These are phyloP conservation scores for Xylaria sp. DNA, from an alignment of 2,329 filamentous ascomycete genomes.

Conservation along the genomic window DNA sequence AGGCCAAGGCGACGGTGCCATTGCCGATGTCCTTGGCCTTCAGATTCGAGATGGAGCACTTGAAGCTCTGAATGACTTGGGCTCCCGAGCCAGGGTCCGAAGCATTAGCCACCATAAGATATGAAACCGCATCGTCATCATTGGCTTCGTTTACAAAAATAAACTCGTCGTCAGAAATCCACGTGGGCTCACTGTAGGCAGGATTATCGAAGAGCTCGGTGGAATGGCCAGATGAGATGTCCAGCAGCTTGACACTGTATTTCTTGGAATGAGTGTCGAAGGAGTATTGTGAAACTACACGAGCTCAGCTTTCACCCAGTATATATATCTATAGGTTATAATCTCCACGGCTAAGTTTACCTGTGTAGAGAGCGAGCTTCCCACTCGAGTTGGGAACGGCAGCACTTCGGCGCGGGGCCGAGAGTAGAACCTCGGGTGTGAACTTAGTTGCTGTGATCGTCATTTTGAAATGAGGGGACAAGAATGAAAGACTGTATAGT, in stretches of 20 bases:
- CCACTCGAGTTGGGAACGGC: constrained; percentile 77
- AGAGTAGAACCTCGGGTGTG: constrained; percentile 80
- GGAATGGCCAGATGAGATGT: constrained; percentile 74
- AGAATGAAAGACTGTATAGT: neutral
- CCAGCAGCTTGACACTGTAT: constrained; percentile 76
- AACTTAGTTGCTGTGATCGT: constrained; percentile 77
- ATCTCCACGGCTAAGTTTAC: constrained; percentile 51
- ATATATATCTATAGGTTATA: neutral
- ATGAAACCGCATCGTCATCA: constrained; percentile 59
- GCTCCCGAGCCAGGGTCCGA: constrained; percentile 54
- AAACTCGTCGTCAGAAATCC: constrained; percentile 76
- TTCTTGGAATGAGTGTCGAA: constrained; percentile 79
- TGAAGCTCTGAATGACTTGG: constrained; percentile 61
- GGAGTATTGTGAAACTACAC: constrained; percentile 76
- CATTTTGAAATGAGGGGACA: constrained; percentile 60
- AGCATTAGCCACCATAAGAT: constrained; percentile 57
- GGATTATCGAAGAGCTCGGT: constrained; percentile 72
- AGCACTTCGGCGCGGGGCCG: constrained; percentile 76
- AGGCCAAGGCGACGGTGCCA: constrained; percentile 64
- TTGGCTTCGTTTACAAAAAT: constrained; percentile 64
- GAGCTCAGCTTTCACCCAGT: constrained; percentile 47
- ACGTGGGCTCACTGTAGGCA: constrained; percentile 76
- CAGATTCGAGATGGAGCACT: constrained; percentile 67
- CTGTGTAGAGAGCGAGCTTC: constrained; percentile 71
- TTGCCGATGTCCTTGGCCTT: constrained; percentile 65